Evolutionary conservation across 2,329 filamentous ascomycete species (phyloP), one percentile per base, ranked within the genome.

Genomic region (Colletotrichum magnum): DNA sequence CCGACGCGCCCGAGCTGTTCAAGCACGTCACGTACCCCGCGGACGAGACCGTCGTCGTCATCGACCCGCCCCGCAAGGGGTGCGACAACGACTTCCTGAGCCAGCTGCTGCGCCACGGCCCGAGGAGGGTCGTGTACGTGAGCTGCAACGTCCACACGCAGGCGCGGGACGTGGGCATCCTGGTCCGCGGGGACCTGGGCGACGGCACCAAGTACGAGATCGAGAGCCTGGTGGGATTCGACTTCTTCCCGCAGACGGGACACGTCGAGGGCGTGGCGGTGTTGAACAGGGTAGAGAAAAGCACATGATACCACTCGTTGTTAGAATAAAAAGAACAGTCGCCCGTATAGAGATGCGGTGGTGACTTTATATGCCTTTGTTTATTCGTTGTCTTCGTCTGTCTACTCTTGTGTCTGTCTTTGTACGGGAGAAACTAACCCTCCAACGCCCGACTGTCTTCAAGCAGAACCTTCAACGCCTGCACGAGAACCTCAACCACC

Each of bases 121-220:
- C 96, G 0, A 86, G 87, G 72, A 86, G 96, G 68, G 89, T 99
- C 12, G 90, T 97, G 5, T 99, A 99, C 79, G 95, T 99, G 48
- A 97, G 93, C 77, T 99, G 96, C 76, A 99, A 99, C 77, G 96
- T 99, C 72, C 96, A 99, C 78, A 98, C 95, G 9, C 96, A 98
- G 86, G 96, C 96, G 15, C 85, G 96, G 61, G 96, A 99, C 80
- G 91, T 99, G 1, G 96, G 95, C 0, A 89, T 95, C 70, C 82
- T 99, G 75, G 94, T 98, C 1, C 87, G 92, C 43, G 94, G 95
- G 21, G 75, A 83, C 74, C 45, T 64, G 7, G 58, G 39, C 4
- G 69, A 64, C 36, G 70, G 64, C 16, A 68, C 81, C 24, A 82
- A 86, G 71, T 99, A 98, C 81, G 89, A 92, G 79, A 93, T 99